Evolutionary conservation across 2,329 filamentous ascomycete genomes (phyloP), one percentile per base, ranked within the genome.

Genomic region (Zymoseptoria ardabiliae): DNA sequence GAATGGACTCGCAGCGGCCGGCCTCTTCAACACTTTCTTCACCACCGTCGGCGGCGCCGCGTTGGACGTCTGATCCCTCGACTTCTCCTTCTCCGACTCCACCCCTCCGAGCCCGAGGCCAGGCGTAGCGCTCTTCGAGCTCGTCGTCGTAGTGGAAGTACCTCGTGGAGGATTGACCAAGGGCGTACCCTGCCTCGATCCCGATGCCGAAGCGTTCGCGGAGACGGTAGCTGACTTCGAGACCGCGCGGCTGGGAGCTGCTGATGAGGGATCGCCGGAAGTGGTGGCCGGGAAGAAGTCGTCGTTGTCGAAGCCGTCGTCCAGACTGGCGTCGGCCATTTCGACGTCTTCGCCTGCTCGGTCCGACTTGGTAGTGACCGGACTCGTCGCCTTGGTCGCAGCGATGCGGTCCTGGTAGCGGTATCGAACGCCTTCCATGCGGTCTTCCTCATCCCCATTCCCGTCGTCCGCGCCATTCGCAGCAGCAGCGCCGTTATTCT

Each of bases 341-440:
- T 72, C 71, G 11, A 71, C 66, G 50, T 72, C 71, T 20, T 66
- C 61, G 22, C 51, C 53, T 17, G 58, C 28, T 25, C 53, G 58
- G 28, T 55, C 30, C 30, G 54, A 7, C 13, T 45, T 41, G 53
- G 48, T 17, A 48, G 45, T 9, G 22, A 30, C 28, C 28, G 6
- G 28, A 30, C 7, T 45, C n/a, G 35, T n/a, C 35, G 13, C 35
- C 35, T 63, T 62, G 22, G 57, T 68, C 62, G 65, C 69, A 41
- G 60, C 58, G 11, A 70, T 28, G 20, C 66, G 67, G 57, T 72
- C 70, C 61, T 70, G 62, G 49, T 70, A 71, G 6, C 65, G 66
- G 53, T 70, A 69, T 17, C 60, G 65, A 13, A 72, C 62, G 48
- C 70, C 75, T 23, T 77, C 72, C 61, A 79, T 75, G 2, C 73